Evolutionary conservation across 495 filamentous ascomycete genomes (phyloP).

Genomic region (Daldinia bambusicola): DNA sequence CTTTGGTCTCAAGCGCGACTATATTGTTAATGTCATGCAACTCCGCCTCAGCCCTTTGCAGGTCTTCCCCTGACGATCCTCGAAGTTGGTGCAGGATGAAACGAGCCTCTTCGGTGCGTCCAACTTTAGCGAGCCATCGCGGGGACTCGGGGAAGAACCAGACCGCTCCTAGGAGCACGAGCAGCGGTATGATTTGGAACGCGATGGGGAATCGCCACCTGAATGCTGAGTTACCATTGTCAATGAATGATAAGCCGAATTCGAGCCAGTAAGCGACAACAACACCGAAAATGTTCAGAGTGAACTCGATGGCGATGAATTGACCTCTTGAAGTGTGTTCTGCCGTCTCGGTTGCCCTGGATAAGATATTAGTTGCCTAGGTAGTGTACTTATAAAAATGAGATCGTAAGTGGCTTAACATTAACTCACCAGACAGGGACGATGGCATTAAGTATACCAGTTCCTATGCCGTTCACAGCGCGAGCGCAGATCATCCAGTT

Average conservation of each 20-base stretch:
- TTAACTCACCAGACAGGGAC: conserved; percentile 67
- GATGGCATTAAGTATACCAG: conserved; percentile 76
- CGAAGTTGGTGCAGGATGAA: conserved; percentile 71
- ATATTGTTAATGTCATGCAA: conserved; percentile 71
- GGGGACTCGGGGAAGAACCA: conserved; percentile 76
- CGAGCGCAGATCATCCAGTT: conserved; percentile 79
- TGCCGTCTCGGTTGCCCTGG: conserved; percentile 70
- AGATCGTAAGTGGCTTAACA: conserved; percentile 13
- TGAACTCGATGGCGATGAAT: conserved; percentile 79
- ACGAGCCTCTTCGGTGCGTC: conserved; percentile 68
- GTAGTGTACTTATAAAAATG: neutral
- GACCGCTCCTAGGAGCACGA: conserved; percentile 61
- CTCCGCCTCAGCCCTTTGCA: conserved; percentile 66
- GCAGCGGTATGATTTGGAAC: conserved; percentile 73
- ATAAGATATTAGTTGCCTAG: conserved; percentile 3
- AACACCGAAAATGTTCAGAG: conserved; percentile 77
- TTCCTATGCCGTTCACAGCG: conserved; percentile 74
- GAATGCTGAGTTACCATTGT: conserved; percentile 64
- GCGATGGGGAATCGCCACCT: conserved; percentile 77
- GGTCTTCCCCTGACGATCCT: conserved; percentile 65
- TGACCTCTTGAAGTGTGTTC: conserved; percentile 74
- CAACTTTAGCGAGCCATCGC: conserved; percentile 71
- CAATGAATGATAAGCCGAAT: conserved; percentile 67
- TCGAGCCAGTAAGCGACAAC: conserved; percentile 79
- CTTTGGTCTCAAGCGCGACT: conserved; percentile 61